phyloP scores from a whole-genome alignment of 2,329 filamentous ascomycete species.

The Escovopsis weberi region DNA sequence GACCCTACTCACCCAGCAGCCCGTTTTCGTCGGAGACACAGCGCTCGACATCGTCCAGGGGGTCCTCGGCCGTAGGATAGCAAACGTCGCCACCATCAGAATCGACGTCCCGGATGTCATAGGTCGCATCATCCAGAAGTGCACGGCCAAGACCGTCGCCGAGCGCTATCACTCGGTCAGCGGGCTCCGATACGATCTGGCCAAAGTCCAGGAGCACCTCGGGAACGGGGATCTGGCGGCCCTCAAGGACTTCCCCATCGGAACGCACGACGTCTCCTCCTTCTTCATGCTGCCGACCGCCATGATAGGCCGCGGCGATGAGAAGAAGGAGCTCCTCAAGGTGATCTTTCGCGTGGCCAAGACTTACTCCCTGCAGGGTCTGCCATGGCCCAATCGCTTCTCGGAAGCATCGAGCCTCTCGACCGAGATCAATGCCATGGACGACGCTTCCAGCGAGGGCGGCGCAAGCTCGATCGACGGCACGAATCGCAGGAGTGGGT shows the following conservation, averaged over 20 bases:
- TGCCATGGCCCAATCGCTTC: conserved; percentile 28
- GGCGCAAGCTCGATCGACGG: conserved; percentile 40
- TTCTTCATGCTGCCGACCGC: conserved; percentile 75
- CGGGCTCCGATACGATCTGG: conserved; percentile 69
- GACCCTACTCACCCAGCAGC: conserved; percentile 65
- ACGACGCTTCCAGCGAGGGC: conserved; percentile 44
- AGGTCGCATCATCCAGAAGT: conserved; percentile 74
- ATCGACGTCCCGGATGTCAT: conserved; percentile 75
- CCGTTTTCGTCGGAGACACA: conserved; percentile 64
- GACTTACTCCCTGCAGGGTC: conserved; percentile 39
- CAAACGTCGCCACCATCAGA: conserved; percentile 60
- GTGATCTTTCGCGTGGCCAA: conserved; percentile 65
- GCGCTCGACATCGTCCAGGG: conserved; percentile 86
- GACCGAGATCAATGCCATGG: conserved; percentile 29
- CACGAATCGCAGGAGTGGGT: conserved; percentile 32
- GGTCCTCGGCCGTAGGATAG: conserved; percentile 66
- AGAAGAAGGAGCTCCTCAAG: conserved; percentile 54
- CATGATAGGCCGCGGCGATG: conserved; percentile 66
- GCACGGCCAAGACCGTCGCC: conserved; percentile 75
- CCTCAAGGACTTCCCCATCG: conserved; percentile 61
- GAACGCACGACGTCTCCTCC: conserved; percentile 75
- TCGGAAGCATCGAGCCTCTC: conserved; percentile 42
- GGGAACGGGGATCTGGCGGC: conserved; percentile 58
- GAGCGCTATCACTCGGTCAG: conserved; percentile 85
- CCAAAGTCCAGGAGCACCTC: conserved; percentile 58